Percentiles rank a stretch among this genome's conserved stretches.
phyloP scores from a whole-genome alignment of 495 filamentous ascomycete species.

The Penicillium roqueforti region DNA sequence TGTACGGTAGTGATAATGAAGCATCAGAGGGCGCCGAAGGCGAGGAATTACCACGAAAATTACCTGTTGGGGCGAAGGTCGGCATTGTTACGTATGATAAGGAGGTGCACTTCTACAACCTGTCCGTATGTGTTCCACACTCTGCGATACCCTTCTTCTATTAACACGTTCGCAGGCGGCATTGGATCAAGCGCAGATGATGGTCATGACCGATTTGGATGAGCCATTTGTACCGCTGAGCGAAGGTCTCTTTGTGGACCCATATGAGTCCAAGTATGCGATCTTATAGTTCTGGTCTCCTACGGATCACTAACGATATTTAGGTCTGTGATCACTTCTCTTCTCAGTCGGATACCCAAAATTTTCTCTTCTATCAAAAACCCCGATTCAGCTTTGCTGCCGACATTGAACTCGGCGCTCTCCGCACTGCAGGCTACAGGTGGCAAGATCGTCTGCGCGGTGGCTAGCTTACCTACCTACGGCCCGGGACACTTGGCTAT shows the following conservation, averaged over 20 bases:
- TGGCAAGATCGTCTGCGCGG: slow-evolving; percentile 86
- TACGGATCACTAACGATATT: slow-evolving; percentile 3
- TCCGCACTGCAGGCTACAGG: slow-evolving; percentile 78
- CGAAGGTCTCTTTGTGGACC: slow-evolving; percentile 92
- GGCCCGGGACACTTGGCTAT: slow-evolving; percentile 80
- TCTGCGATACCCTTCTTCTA: neutral
- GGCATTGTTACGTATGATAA: slow-evolving; percentile 95
- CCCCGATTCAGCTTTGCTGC: slow-evolving; percentile 81
- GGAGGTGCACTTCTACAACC: slow-evolving; percentile 96
- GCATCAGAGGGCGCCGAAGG: slow-evolving; percentile 52
- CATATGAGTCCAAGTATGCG: slow-evolving; percentile 77
- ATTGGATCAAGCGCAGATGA: slow-evolving; percentile 90
- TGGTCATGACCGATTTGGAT: slow-evolving; percentile 97
- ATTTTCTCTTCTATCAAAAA: slow-evolving; percentile 85
- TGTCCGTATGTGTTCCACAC: slow-evolving; percentile 56
- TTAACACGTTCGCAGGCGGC: slow-evolving; percentile 51
- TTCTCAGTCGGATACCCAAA: slow-evolving; percentile 73
- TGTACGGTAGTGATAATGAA: slow-evolving; percentile 63
- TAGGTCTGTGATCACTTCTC: slow-evolving; percentile 73
- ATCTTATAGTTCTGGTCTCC: neutral
- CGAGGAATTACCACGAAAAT: slow-evolving; percentile 47
- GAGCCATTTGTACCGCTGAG: slow-evolving; percentile 94
- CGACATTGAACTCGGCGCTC: slow-evolving; percentile 76
- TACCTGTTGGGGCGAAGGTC: slow-evolving; percentile 79
- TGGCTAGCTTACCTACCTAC: slow-evolving; percentile 80